phyloP scores from a whole-genome alignment of 352 stramenopile species.

The Phytopythium sindhum region DNA sequence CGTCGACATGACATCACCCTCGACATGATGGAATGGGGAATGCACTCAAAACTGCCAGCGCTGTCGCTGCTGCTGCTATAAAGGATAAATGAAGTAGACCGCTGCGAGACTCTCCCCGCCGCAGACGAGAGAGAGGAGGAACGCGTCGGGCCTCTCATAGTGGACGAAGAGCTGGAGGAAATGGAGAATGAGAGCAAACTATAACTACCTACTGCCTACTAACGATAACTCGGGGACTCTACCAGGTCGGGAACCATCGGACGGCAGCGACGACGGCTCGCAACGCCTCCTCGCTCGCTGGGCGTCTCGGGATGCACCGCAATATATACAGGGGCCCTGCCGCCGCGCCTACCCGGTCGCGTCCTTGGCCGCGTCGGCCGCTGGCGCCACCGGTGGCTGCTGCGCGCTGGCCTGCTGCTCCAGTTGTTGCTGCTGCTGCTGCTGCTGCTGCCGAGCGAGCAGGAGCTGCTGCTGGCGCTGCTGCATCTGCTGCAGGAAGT shows the following conservation, averaged over 20 bases:
- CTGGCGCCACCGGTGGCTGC: not conserved
- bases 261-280: no score
- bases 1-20: not conserved
- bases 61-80: not conserved
- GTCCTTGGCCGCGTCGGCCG: constrained; percentile 20
- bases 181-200: not conserved
- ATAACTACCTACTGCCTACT: constrained; percentile 1
- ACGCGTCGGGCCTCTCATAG: constrained; percentile 5
- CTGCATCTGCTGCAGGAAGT: constrained; percentile 79
- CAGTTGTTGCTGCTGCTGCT: constrained; percentile 28
- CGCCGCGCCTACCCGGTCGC: constrained; percentile 9
- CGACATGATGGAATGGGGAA: not conserved
- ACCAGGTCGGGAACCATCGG: no score
- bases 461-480: constrained; percentile 65
- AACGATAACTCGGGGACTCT: not conserved
- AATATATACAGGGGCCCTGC: constrained; percentile 3
- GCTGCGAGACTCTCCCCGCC: not conserved
- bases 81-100: constrained; percentile 3
- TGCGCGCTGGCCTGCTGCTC: constrained; percentile 8
- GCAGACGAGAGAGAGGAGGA: not conserved
- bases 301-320: not conserved
- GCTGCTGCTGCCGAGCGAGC: constrained; percentile 35
- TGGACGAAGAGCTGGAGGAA: not conserved
- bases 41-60: constrained; percentile 6
- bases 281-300: not conserved